Evolutionary conservation across 495 filamentous ascomycete species (phyloP).

Genomic region (Wilcoxina mikolae): DNA sequence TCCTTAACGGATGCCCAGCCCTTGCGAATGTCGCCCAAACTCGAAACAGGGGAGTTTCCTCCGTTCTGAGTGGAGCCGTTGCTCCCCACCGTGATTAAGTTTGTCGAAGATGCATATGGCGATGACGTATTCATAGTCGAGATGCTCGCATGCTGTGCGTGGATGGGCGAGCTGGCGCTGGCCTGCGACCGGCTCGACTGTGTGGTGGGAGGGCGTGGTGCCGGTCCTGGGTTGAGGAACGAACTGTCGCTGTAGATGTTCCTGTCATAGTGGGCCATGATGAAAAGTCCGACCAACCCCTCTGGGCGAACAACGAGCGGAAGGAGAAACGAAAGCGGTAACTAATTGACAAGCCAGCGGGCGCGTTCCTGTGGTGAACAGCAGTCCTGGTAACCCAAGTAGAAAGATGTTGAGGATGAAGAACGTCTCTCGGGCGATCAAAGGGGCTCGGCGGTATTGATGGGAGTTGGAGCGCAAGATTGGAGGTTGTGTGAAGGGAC

Average conservation of each 20-base stretch:
- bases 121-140: slow-evolving; percentile 42
- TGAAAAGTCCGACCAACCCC: background rate
- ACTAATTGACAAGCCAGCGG: background rate
- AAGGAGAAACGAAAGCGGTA: background rate
- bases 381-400: too few relatives aligned
- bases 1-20: slow-evolving; percentile 76
- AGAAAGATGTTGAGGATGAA: background rate
- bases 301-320: background rate
- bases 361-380: background rate
- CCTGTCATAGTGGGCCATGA: slow-evolving; percentile 9
- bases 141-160: slow-evolving; percentile 66
- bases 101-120: slow-evolving; percentile 51
- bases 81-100: slow-evolving; percentile 44
- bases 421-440: background rate
- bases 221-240: slow-evolving; percentile 95
- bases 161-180: slow-evolving; percentile 36
- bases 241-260: slow-evolving; percentile 19
- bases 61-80: slow-evolving; percentile 33
- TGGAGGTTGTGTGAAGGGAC: background rate
- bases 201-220: slow-evolving; percentile 74
- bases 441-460: background rate
- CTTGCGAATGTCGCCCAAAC: slow-evolving; percentile 70
- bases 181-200: slow-evolving; percentile 43
- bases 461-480: background rate
- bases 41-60: slow-evolving; percentile 10